Percentiles rank a stretch among this genome's conserved stretches.
These are phyloP conservation scores for Pochonia chlamydosporia DNA, from an alignment of 2,329 filamentous ascomycete genomes.

Conservation along the genomic window DNA sequence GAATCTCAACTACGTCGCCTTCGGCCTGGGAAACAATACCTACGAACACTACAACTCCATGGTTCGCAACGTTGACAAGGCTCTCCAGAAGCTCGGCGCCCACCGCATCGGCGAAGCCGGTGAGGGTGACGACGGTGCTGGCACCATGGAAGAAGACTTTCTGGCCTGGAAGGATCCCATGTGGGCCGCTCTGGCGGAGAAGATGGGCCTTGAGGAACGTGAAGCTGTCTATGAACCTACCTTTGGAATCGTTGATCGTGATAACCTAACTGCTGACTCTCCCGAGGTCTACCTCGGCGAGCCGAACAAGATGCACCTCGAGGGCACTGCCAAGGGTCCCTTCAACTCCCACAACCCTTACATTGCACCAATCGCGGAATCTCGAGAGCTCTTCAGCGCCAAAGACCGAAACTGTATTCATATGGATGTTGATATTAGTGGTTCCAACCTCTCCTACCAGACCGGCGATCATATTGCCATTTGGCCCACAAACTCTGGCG, in stretches of 20 bases:
- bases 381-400: slow-evolving; percentile 82
- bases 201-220: slow-evolving; percentile 87
- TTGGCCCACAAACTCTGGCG: slow-evolving; percentile 93
- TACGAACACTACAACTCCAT: slow-evolving; percentile 99
- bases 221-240: slow-evolving; percentile 94
- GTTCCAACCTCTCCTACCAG: slow-evolving; percentile 85
- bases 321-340: slow-evolving; percentile 76
- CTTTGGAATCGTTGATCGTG: slow-evolving; percentile 74
- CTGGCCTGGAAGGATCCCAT: slow-evolving; percentile 99
- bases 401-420: slow-evolving; percentile 94
- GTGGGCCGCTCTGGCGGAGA: slow-evolving; percentile 80
- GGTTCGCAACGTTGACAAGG: slow-evolving; percentile 85
- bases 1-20: slow-evolving; percentile 88
- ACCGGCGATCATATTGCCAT: slow-evolving; percentile 96
- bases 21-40: slow-evolving; percentile 97
- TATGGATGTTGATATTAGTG: slow-evolving; percentile 87
- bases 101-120: slow-evolving; percentile 80
- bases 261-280: slow-evolving; percentile 67
- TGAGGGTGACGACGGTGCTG: slow-evolving; percentile 94
- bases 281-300: slow-evolving; percentile 89
- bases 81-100: slow-evolving; percentile 75
- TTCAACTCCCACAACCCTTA: slow-evolving; percentile 97
- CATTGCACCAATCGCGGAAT: slow-evolving; percentile 88
- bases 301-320: slow-evolving; percentile 92
- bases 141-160: slow-evolving; percentile 99